phyloP scores from a whole-genome alignment of 2,329 filamentous ascomycete species.

The Magnaporthiopsis poae region DNA sequence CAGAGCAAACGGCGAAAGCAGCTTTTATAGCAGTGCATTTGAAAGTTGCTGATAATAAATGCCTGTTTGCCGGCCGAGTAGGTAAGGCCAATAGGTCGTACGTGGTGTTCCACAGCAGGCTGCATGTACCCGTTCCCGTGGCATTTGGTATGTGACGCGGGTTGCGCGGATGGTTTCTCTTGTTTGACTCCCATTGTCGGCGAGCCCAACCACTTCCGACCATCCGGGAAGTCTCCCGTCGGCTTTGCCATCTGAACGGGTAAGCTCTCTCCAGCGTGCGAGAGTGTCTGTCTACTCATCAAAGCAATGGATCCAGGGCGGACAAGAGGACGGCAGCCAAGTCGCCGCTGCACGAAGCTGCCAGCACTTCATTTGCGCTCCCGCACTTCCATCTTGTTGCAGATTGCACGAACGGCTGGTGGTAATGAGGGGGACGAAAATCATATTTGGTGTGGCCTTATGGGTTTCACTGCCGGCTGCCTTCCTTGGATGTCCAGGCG shows the following conservation, averaged over 20 bases:
- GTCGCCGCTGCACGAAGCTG: neutral
- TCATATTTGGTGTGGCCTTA: neutral
- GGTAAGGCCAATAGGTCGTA: too few relatives aligned
- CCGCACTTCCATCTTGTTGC: too few relatives aligned
- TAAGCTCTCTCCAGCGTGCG: too few relatives aligned
- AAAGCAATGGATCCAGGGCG: too few relatives aligned
- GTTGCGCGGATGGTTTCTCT: too few relatives aligned
- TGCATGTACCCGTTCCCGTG: neutral
- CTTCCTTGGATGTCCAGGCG: neutral
- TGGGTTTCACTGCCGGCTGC: neutral
- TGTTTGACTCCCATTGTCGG: neutral
- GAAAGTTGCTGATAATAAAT: too few relatives aligned
- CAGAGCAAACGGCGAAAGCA: neutral
- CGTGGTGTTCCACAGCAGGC: too few relatives aligned
- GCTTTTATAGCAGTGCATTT: too few relatives aligned
- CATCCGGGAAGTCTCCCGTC: neutral
- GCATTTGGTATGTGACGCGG: neutral
- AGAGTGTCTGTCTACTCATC: too few relatives aligned
- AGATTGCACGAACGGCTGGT: neutral
- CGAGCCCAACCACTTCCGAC: neutral
- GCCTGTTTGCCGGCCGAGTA: too few relatives aligned
- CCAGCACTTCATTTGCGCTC: neutral
- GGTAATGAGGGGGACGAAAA: neutral
- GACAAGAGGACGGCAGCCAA: neutral
- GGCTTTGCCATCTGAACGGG: neutral